Base-by-base conservation (phyloP, 148 eudicot species). In the Chenopodium quinoa region DNA sequence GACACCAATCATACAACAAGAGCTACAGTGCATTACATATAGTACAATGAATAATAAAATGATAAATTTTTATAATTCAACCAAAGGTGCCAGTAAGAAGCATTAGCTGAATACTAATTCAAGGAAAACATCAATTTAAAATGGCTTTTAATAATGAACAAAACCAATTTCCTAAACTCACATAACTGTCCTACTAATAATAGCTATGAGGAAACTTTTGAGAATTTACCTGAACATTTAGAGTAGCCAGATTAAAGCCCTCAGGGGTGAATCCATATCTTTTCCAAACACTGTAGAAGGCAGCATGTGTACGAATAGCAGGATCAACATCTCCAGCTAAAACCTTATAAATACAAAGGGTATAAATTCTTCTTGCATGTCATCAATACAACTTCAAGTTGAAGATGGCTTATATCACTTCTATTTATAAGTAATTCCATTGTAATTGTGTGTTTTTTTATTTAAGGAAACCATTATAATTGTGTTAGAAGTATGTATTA, bases 321-420 rank as follows among this genome's bases (percentile, higher is more conserved):
- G 99, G 99, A 76, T 91, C 97, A 73, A 96, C 83, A 85, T 96
- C 99, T 86, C 99, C 99, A 84, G 97, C 98, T 82, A 96, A 90
- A 85, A 96, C 99, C 99, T 95, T 75, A 3, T 77, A 83, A 78
- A 84, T 46, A 84, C 25, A 71, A 44, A 72, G 75, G 64, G 27
- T 71, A 72, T 86, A 81, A 84, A 90, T 76, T 83, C 80, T 72
- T 78, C 77, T 86, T 79, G 78, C 77, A 79, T 79, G 58, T 78
- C 50, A 74, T 47, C 78, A 82, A 87, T 82, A 54, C 80, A 71
- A 75, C 60, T 71, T 56, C 75, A 44, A 80, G 73, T 84, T 78
- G 79, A 20, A 69, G 50, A 80, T 73, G 73, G 17, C 79, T 75
- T 22, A 75, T 56, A 69, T 40, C 58, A 40, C 65, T 3, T 81